Percentiles rank a stretch among this genome's conserved stretches.
phyloP scores from a whole-genome alignment of 371 early-diverging fungal genomes.

The Mortierella sp. region DNA sequence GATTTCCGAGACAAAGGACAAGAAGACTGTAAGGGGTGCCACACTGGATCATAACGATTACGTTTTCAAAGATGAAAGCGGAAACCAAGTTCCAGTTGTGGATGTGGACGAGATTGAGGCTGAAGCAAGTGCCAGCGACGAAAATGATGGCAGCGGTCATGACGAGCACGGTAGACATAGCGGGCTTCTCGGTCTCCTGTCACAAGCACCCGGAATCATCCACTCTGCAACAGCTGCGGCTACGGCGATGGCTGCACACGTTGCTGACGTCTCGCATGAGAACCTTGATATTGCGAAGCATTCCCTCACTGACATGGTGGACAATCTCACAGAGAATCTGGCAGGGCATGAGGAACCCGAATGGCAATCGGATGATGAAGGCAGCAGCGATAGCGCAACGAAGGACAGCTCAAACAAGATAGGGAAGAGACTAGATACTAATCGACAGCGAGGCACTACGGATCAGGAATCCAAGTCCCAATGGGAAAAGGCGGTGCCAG shows the following conservation, averaged over 20 bases:
- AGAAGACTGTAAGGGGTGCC: neutral
- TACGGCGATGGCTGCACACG: slow-evolving; percentile 7
- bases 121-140: neutral
- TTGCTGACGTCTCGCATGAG: slow-evolving; percentile 19
- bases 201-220: slow-evolving; percentile 12
- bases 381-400: neutral
- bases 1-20: neutral
- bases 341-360: slow-evolving; percentile 4
- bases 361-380: neutral
- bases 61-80: slow-evolving; percentile 11
- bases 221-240: slow-evolving; percentile 12
- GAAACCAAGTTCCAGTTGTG: neutral
- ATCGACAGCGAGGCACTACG: no score
- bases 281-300: slow-evolving; percentile 6
- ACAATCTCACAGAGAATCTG: slow-evolving; percentile 5
- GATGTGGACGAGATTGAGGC: slow-evolving; percentile 1
- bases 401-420: neutral
- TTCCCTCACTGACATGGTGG: slow-evolving; percentile 1
- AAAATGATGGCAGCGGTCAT: neutral
- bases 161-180: neutral
- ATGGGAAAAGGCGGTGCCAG: no score
- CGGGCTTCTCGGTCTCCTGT: slow-evolving; percentile 1
- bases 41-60: slow-evolving; percentile 19
- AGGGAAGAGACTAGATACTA: no score
- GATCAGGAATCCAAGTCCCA: no score